Conservation (phyloP, 345 rosid species). For the Gossypium raimondii region DNA sequence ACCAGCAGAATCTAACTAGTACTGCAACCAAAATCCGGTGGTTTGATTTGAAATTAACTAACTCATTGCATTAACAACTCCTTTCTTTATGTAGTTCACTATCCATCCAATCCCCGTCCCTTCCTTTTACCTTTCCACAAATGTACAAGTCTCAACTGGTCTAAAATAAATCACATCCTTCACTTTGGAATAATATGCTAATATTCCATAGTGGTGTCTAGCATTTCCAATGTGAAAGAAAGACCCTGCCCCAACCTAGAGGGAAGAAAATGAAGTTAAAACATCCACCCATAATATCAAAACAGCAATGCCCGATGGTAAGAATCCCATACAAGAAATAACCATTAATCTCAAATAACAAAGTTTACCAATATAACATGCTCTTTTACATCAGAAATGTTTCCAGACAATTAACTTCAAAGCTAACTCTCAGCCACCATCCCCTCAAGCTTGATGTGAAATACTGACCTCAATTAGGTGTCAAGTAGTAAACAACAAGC, state of each 20-base stretch:
- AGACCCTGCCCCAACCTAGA: neutral
- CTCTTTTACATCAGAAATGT: neutral
- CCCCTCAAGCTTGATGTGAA: neutral
- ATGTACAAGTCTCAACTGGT: neutral
- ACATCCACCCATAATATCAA: neutral
- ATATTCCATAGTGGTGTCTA: neutral
- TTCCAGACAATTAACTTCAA: neutral
- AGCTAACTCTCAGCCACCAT: neutral
- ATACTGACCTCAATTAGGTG: neutral
- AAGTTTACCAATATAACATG: neutral
- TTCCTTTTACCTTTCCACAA: neutral
- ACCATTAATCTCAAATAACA: conserved; percentile 3
- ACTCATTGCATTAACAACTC: neutral
- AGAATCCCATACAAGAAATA: neutral
- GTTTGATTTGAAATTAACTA: neutral
- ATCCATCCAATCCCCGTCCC: neutral
- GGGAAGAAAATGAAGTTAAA: neutral
- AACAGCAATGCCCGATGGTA: neutral
- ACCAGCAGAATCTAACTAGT: neutral
- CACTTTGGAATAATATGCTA: neutral
- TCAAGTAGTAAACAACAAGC: neutral
- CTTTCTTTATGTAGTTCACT: neutral
- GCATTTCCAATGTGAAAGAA: neutral
- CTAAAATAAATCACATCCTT: neutral
- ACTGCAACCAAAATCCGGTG: neutral